Evolutionary conservation across 495 filamentous ascomycete genomes (phyloP), one percentile per base, ranked within the genome.

Genomic region (Bacidia gigantensis): DNA sequence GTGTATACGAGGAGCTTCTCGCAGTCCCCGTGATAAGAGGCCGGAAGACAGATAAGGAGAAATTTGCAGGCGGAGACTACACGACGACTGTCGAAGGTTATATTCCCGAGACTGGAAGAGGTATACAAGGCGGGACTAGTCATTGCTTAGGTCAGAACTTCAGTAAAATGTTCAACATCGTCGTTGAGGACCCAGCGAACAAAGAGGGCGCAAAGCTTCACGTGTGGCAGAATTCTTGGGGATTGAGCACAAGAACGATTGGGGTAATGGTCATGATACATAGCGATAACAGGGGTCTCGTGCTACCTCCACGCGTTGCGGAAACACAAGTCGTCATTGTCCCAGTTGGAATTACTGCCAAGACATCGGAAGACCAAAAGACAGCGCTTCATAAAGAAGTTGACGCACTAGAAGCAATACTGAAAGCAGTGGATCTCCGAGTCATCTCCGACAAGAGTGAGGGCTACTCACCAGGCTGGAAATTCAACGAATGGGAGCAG

Each of bases 181-280:
- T 83, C 0, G 89, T 98, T 17, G 90, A 98, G 67, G 88, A 96
- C 62, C 93, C 93, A 11, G 73, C 78, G 48, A 68, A 74, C 46
- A 87, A 87, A 66, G 77, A 80, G 32, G 87, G 81, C 40, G 83
- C 90, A 63, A 79, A 74, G 62, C 66, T 95, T 51, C 64, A 87
- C 59, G 89, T 97, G 23, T 97, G 89, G 87, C 92, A 98, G 65
- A 98, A 98, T 72, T 94, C 87, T 3, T 98, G 92, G 92, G 92
- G 92, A 69, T 79, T 97, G 38, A 95, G 88, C 3, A 98, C 90
- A 45, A 84, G 92, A 64, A 81, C 87, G 24, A 89, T 98, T 59
- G 90, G 90, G 67, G 87, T 97, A 62, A 96, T 96, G 89, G 84
- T 94, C 58, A 93, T 98, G 82, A 86, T 89, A 52, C 92, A 98